These are phyloP conservation scores for Baudoinia panamericana DNA, from an alignment of 495 filamentous ascomycete species.

Conservation along the genomic window DNA sequence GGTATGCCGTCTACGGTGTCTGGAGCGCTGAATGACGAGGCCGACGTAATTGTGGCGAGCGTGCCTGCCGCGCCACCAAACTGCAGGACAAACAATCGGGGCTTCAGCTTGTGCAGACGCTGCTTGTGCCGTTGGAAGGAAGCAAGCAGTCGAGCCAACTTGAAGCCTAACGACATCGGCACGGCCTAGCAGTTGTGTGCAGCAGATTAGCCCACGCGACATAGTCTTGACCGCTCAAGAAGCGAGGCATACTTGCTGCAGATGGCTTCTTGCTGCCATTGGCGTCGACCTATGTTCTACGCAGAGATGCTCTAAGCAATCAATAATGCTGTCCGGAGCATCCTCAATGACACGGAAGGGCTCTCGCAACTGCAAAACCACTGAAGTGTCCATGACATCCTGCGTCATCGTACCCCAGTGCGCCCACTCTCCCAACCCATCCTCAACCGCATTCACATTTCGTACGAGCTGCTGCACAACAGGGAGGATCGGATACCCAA, in stretches of 20 bases:
- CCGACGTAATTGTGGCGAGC: conserved; percentile 16
- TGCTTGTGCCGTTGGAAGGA: conserved; percentile 17
- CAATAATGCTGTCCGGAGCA: conserved; percentile 5
- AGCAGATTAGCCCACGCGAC: no score
- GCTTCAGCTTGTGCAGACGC: conserved; percentile 11
- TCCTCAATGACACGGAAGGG: conserved; percentile 14
- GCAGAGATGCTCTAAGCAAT: conserved; percentile 8
- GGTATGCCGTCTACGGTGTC: conserved; percentile 1
- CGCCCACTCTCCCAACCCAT: conserved; percentile 18
- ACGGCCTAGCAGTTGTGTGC: no score
- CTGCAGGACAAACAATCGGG: conserved; percentile 19
- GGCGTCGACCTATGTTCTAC: conserved; percentile 16
- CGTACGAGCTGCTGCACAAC: conserved; percentile 19
- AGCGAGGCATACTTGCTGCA: no score
- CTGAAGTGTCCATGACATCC: conserved; percentile 20
- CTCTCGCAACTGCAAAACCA: conserved; percentile 18
- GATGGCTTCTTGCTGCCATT: conserved; percentile 17
- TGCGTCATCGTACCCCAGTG: conserved; percentile 23
- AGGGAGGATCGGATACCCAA: conserved; percentile 21
- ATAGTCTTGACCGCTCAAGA: no score
- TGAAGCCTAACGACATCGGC: conserved; percentile 22
- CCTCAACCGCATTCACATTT: conserved; percentile 18
- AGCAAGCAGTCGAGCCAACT: conserved; percentile 19
- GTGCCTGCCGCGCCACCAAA: conserved; percentile 23
- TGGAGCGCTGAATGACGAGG: conserved; percentile 3